phyloP scores from a whole-genome alignment of 495 filamentous ascomycete genomes.

The Annulohypoxylon maeteangense region DNA sequence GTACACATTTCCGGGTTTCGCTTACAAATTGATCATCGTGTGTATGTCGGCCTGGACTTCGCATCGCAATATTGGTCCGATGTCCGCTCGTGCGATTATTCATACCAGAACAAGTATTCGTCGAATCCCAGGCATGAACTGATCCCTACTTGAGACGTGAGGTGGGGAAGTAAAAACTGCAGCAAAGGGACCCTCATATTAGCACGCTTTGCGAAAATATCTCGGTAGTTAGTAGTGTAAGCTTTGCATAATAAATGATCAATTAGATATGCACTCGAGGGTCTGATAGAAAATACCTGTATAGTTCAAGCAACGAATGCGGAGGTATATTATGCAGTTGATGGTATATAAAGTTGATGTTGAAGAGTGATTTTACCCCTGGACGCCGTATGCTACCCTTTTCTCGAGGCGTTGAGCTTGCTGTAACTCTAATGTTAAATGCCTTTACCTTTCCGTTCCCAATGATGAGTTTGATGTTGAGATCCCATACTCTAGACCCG shows the following conservation, averaged over 20 bases:
- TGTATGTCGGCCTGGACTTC: neutral
- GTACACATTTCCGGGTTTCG: neutral
- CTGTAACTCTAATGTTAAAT: slow-evolving; percentile 23
- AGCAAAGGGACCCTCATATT: neutral
- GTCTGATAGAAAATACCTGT: neutral
- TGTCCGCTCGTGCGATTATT: neutral
- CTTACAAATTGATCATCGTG: neutral
- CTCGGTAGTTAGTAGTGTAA: neutral
- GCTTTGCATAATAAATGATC: neutral
- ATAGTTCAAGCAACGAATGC: neutral
- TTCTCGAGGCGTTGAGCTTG: slow-evolving; percentile 35
- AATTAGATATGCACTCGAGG: neutral
- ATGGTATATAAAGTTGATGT: slow-evolving; percentile 32
- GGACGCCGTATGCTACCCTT: slow-evolving; percentile 24
- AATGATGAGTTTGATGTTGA: slow-evolving; percentile 48
- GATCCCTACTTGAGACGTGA: neutral
- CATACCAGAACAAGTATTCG: neutral
- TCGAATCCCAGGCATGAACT: neutral
- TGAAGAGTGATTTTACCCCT: slow-evolving; percentile 24
- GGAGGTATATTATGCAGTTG: slow-evolving; percentile 27
- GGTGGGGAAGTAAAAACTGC: neutral
- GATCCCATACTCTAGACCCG: slow-evolving; percentile 37
- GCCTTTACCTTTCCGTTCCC: slow-evolving; percentile 14
- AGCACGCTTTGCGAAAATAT: neutral
- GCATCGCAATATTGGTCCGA: neutral